phyloP scores from a whole-genome alignment of 805 yeast genomes.

The Candida bentonensis region DNA sequence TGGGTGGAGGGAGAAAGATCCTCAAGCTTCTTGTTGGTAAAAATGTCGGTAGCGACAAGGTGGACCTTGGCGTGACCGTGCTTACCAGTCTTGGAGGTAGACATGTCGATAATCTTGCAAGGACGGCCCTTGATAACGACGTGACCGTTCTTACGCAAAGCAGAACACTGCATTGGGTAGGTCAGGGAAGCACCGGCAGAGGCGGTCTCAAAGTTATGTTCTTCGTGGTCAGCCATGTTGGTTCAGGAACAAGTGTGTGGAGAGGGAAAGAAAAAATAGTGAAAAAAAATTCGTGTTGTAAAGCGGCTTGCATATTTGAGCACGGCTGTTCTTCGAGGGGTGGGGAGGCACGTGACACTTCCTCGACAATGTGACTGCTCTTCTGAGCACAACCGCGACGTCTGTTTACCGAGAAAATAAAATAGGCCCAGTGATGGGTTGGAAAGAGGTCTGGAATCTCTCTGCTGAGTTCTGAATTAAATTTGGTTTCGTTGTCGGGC shows the following conservation, averaged over 20 bases:
- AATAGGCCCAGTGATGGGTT: too few relatives aligned
- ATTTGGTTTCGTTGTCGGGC: too few relatives aligned
- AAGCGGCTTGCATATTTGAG: not conserved
- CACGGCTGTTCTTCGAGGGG: too few relatives aligned
- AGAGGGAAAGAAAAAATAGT: constrained; percentile 2
- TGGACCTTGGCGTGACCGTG: constrained; percentile 99
- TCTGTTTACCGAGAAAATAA: too few relatives aligned
- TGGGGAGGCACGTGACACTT: too few relatives aligned
- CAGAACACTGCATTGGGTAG: constrained; percentile 99
- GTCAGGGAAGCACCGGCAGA: constrained; percentile 98
- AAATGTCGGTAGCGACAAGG: constrained; percentile 96
- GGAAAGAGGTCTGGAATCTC: too few relatives aligned
- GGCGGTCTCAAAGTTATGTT: constrained; percentile 89
- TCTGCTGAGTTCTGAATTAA: too few relatives aligned
- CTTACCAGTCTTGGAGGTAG: constrained; percentile 99
- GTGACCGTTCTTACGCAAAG: constrained; percentile 99
- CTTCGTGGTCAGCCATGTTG: constrained; percentile 26
- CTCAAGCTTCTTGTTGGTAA: constrained; percentile 98
- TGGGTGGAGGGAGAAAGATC: constrained; percentile 99
- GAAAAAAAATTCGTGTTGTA: constrained; percentile 2
- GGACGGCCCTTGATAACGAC: constrained; percentile 98
- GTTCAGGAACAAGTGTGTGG: not conserved
- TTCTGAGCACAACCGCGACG: too few relatives aligned
- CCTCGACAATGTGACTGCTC: too few relatives aligned
- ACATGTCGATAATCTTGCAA: constrained; percentile 99